Base-by-base conservation (phyloP, 805 yeast species). In the Zygoascus ofunaensis region DNA sequence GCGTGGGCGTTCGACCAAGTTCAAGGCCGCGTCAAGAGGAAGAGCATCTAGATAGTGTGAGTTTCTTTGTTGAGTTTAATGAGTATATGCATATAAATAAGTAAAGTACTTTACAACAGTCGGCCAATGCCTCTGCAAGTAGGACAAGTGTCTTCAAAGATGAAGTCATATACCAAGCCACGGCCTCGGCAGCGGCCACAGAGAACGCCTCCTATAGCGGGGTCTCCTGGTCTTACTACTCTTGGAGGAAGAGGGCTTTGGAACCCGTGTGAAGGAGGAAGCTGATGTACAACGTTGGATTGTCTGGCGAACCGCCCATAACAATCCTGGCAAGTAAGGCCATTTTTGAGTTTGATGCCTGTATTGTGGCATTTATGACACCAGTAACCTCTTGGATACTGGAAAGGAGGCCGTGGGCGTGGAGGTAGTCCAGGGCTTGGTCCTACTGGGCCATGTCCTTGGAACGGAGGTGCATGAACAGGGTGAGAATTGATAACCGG, bases 311-410 rank as follows among this genome's bases (percentile, higher is more conserved):
- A 85, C 40, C 59, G 55, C 20, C 70, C 72, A 80, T 85, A 86
- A 60, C 95, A 86, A 36, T 71, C 71, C 52, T 76, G 73, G 57
- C 95, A 86, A 4, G 77, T 65, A 39, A 64, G 67, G n/a, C 82
- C 83, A 52, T 77, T 79, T 56, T 74, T 79, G 20, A 63, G 37
- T 55, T 74, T 71, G 56, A 68, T 70, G 2, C 94, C 94, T 0
- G 89, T 81, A 57, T 86, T 86, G 44, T 71, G 66, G 64, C 95
- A 86, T 55, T 80, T 81, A 5, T 65, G 61, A 56, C 95, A 86
- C 45, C 65, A 63, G 56, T 66, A 80, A 2, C 77, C 71, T 2
- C 51, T 59, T 0, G 94, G 94, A 53, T 82, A 86, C 40, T 60
- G 59, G 76, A 84, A 82, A 0, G 89, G 84, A 4, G 79, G 64